A percentile compares a stretch with the other conserved stretches of the same genome.
These are phyloP conservation scores for Penicillium ucsense DNA, from an alignment of 495 filamentous ascomycete genomes.

Conservation along the genomic window DNA sequence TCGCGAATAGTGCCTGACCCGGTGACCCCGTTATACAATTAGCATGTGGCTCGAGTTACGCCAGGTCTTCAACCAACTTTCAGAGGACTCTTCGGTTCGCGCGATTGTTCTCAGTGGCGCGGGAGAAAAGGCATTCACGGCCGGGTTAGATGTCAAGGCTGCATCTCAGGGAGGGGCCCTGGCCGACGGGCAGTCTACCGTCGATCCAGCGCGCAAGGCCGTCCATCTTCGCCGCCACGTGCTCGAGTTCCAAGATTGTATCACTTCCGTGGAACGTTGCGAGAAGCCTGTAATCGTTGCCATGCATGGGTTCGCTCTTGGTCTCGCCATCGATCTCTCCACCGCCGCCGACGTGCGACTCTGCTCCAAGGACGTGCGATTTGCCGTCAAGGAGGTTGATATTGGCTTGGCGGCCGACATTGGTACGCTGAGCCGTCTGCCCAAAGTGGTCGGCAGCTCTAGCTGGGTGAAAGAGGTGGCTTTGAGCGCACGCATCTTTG, in stretches of 20 bases:
- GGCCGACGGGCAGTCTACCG: conserved; percentile 9
- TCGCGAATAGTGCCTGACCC: background rate
- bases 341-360: conserved; percentile 74
- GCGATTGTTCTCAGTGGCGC: conserved; percentile 74
- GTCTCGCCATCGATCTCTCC: conserved; percentile 77
- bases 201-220: conserved; percentile 62
- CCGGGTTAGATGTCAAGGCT: conserved; percentile 69
- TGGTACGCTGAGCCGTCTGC: conserved; percentile 75
- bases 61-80: conserved; percentile 63
- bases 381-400: conserved; percentile 90
- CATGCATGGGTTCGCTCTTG: conserved; percentile 71
- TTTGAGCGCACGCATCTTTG: conserved; percentile 67
- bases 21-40: background rate
- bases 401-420: conserved; percentile 92
- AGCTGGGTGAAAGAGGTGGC: conserved; percentile 92
- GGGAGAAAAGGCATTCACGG: conserved; percentile 75
- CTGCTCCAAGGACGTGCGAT: conserved; percentile 49
- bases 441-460: conserved; percentile 65
- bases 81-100: conserved; percentile 60
- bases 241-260: conserved; percentile 65
- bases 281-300: conserved; percentile 87
- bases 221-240: conserved; percentile 56
- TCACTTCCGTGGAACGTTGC: conserved; percentile 70
- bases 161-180: conserved; percentile 29
- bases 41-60: conserved; percentile 86